These are phyloP conservation scores for Cenococcum geophilum DNA, from an alignment of 495 filamentous ascomycete genomes.

Conservation along the genomic window DNA sequence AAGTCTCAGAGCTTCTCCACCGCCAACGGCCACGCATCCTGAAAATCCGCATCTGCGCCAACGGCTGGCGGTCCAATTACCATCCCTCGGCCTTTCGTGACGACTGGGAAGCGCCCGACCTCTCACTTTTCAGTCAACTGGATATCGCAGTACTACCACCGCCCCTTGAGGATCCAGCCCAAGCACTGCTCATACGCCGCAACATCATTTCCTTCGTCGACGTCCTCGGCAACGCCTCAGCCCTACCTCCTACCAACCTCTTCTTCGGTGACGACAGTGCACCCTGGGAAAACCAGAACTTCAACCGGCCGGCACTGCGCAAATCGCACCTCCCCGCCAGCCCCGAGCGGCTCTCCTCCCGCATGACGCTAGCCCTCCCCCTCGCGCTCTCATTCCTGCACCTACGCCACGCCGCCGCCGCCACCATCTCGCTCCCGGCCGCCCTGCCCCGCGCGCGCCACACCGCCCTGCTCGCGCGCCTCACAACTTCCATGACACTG, in stretches of 20 bases:
- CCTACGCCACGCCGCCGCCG: background rate
- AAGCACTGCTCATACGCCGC: constrained; percentile 2
- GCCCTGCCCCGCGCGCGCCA: no score
- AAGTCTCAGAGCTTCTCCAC: background rate
- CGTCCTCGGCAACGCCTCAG: background rate
- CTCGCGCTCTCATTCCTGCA: background rate
- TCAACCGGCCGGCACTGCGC: background rate
- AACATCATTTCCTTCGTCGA: background rate
- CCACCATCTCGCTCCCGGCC: background rate
- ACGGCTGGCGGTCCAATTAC: background rate
- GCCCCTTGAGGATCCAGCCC: background rate
- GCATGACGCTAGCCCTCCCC: background rate
- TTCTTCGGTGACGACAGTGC: background rate
- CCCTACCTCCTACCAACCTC: background rate
- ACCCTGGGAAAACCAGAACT: background rate
- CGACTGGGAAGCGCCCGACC: background rate
- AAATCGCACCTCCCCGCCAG: background rate
- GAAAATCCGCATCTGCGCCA: background rate
- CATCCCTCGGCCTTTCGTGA: background rate
- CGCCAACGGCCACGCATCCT: background rate
- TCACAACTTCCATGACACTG: background rate
- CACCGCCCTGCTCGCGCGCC: no score
- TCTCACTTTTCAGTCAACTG: background rate
- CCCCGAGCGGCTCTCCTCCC: background rate
- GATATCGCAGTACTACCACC: background rate